phyloP scores from a whole-genome alignment of 331 rosid species.

The Dryas integrifolia region DNA sequence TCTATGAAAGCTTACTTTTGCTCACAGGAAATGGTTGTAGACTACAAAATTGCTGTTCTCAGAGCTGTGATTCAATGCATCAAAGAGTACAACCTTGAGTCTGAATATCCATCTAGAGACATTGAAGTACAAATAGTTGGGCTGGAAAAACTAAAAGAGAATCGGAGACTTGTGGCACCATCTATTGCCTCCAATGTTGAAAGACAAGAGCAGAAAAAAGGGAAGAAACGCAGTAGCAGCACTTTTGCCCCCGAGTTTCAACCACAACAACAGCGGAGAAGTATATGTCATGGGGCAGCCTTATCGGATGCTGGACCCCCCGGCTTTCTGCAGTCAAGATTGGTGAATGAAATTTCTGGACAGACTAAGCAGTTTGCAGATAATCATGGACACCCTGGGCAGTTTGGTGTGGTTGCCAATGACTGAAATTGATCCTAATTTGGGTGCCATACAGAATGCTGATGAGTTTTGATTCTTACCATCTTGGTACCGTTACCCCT shows the following conservation, averaged over 20 bases:
- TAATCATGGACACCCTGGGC: not conserved
- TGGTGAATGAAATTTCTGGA: too few species aligned
- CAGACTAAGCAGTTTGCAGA: not conserved
- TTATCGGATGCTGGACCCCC: too few species aligned
- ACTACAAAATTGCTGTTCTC: constrained; percentile 23
- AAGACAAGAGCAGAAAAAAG: not conserved
- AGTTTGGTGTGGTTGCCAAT: not conserved
- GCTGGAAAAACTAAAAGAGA: constrained; percentile 14
- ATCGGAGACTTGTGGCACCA: not conserved
- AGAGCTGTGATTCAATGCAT: constrained; percentile 22
- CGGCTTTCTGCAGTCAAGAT: too few species aligned
- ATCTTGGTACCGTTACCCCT: too few species aligned
- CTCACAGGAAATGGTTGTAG: constrained; percentile 18
- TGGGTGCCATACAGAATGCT: not conserved
- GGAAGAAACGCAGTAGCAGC: too few species aligned
- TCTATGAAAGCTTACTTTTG: not conserved
- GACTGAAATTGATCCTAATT: not conserved
- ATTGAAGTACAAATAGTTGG: constrained; percentile 16
- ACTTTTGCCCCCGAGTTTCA: too few species aligned
- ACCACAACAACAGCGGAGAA: too few species aligned
- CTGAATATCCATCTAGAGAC: constrained; percentile 3
- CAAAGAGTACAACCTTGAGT: constrained; percentile 27
- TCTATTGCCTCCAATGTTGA: not conserved
- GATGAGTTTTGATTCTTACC: too few species aligned
- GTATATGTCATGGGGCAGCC: too few species aligned